phyloP scores from a whole-genome alignment of 1,139 yeast genomes.

The Geotrichum candidum region DNA sequence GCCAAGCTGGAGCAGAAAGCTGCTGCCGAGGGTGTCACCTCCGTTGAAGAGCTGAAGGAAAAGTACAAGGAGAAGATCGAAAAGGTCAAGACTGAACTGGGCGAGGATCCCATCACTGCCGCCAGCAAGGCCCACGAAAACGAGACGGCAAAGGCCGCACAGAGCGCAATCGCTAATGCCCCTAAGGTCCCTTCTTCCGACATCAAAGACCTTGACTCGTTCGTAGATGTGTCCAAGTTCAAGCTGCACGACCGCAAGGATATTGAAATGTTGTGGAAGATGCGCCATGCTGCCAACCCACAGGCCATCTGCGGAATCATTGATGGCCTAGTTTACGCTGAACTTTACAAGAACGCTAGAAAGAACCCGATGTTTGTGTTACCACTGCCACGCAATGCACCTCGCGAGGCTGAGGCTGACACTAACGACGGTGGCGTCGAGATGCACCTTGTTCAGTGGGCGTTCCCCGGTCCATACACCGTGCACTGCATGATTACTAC shows the following conservation, averaged over 20 bases:
- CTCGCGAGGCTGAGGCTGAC: slow-evolving; percentile 28
- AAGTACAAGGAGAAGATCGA: slow-evolving; percentile 49
- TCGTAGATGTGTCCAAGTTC: slow-evolving; percentile 62
- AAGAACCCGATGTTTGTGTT: slow-evolving; percentile 56
- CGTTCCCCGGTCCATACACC: slow-evolving; percentile 77
- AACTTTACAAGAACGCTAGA: slow-evolving; percentile 61
- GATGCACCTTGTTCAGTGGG: slow-evolving; percentile 92
- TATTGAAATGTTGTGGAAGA: slow-evolving; percentile 82
- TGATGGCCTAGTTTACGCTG: slow-evolving; percentile 50
- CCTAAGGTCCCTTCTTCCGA: slow-evolving; percentile 19
- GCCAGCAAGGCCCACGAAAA: slow-evolving; percentile 17
- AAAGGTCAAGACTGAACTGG: slow-evolving; percentile 44
- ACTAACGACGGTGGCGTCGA: slow-evolving; percentile 42
- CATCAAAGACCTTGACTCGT: slow-evolving; percentile 73
- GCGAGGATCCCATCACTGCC: slow-evolving; percentile 17
- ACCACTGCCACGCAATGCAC: slow-evolving; percentile 39
- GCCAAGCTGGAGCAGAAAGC: slow-evolving; percentile 48
- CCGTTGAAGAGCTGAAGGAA: slow-evolving; percentile 57
- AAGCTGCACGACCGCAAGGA: slow-evolving; percentile 50
- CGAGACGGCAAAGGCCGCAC: slow-evolving; percentile 18
- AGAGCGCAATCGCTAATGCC: slow-evolving; percentile 14
- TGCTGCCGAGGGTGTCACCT: slow-evolving; percentile 38
- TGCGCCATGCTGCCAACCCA: slow-evolving; percentile 64
- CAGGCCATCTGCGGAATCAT: slow-evolving; percentile 61
- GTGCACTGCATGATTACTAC: slow-evolving; percentile 89